Conservation (phyloP, 495 filamentous ascomycete genomes). For the Xylaria curta region DNA sequence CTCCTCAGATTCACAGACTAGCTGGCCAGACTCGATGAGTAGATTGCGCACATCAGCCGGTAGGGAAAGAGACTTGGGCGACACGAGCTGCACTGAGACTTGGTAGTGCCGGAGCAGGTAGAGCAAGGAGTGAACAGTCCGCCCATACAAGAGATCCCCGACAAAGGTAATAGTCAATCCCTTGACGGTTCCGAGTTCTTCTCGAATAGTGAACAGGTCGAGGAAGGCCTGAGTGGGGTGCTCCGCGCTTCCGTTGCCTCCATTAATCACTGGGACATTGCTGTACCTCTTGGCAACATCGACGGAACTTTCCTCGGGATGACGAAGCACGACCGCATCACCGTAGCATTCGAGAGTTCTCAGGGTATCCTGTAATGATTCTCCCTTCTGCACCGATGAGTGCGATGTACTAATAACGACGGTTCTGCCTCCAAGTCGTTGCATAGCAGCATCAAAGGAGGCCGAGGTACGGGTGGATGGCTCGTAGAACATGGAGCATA, state of each 20-base stretch:
- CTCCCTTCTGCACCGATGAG: slow-evolving; percentile 90
- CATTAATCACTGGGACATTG: slow-evolving; percentile 92
- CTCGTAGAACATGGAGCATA: slow-evolving; percentile 96
- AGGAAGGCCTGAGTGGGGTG: slow-evolving; percentile 98
- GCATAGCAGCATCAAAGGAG: slow-evolving; percentile 98
- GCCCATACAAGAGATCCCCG: slow-evolving; percentile 90
- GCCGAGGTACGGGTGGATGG: slow-evolving; percentile 94
- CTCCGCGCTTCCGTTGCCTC: slow-evolving; percentile 91
- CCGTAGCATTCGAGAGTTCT: slow-evolving; percentile 92
- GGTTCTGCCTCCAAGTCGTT: slow-evolving; percentile 86
- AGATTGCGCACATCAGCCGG: slow-evolving; percentile 74
- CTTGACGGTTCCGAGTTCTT: slow-evolving; percentile 93
- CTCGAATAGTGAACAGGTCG: slow-evolving; percentile 97
- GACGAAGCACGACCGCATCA: slow-evolving; percentile 92
- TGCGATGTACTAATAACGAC: slow-evolving; percentile 77
- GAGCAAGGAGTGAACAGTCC: slow-evolving; percentile 91
- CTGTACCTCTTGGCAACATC: slow-evolving; percentile 84
- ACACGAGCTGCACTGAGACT: slow-evolving; percentile 89
- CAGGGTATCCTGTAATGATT: slow-evolving; percentile 89
- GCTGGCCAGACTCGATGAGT: slow-evolving; percentile 74
- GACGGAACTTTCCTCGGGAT: slow-evolving; percentile 80
- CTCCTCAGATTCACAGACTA: slow-evolving; percentile 72
- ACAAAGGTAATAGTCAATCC: slow-evolving; percentile 94
- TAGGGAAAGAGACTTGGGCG: slow-evolving; percentile 77
- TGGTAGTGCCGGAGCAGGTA: slow-evolving; percentile 94